A percentile compares a stretch with the other conserved stretches of the same genome.
phyloP scores from a whole-genome alignment of 768 basidiomycete species.

The Termitomyces heimii region DNA sequence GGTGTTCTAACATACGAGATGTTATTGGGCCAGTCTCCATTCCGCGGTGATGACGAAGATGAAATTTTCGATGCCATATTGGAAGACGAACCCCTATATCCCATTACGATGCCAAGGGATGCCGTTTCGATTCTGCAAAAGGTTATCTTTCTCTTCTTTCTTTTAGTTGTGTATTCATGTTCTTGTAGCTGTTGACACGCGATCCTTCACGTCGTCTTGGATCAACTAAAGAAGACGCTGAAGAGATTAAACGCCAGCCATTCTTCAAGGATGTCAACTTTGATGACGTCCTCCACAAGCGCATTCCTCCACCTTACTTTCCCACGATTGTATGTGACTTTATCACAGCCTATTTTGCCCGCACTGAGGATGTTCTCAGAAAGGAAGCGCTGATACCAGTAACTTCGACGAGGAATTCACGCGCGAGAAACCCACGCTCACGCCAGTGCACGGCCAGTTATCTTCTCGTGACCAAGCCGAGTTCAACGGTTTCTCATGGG shows the following conservation, averaged over 20 bases:
- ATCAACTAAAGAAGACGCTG: conserved; percentile 86
- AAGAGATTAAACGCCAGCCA: conserved; percentile 94
- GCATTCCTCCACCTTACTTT: conserved; percentile 96
- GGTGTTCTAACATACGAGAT: conserved; percentile 99
- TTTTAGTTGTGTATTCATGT: not conserved
- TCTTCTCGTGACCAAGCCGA: conserved; percentile 88
- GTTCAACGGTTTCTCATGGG: conserved; percentile 98
- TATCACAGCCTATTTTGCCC: not conserved
- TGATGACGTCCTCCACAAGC: conserved; percentile 96
- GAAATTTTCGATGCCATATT: conserved; percentile 99
- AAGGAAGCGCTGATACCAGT: conserved; percentile 80
- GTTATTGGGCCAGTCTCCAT: conserved; percentile 97
- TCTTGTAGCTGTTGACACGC: conserved; percentile 74
- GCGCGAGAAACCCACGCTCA: conserved; percentile 91
- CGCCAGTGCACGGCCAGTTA: conserved; percentile 93
- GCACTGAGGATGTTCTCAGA: conserved; percentile 33
- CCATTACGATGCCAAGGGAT: conserved; percentile 98
- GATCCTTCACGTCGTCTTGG: conserved; percentile 90
- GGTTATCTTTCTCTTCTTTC: conserved; percentile 33
- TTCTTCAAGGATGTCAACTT: conserved; percentile 99
- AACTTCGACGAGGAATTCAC: conserved; percentile 99
- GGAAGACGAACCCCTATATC: conserved; percentile 97
- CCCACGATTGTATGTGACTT: conserved; percentile 75
- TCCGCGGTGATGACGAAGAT: conserved; percentile 98
- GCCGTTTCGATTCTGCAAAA: conserved; percentile 94